Conservation (phyloP, 2,329 filamentous ascomycete genomes). For the Penicillium thymicola region DNA sequence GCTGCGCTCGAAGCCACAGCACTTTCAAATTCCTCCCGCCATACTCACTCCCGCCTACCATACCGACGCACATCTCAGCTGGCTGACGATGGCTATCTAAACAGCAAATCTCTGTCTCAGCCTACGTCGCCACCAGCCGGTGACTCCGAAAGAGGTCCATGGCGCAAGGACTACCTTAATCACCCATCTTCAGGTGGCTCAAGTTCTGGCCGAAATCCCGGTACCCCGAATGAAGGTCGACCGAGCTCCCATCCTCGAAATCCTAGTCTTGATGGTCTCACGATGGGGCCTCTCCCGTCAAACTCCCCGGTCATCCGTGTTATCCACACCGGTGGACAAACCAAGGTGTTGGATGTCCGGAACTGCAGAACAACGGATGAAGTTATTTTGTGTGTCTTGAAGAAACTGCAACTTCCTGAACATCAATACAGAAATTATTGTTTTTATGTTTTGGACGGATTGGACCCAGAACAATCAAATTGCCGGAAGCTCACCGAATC, state of each 20-base stretch:
- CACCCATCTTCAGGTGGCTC: constrained; percentile 54
- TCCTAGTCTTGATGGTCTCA: constrained; percentile 78
- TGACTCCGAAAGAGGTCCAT: constrained; percentile 41
- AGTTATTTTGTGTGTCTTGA: constrained; percentile 82
- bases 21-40: constrained; percentile 62
- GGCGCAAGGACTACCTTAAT: constrained; percentile 54
- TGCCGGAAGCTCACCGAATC: constrained; percentile 80
- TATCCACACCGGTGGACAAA: constrained; percentile 86
- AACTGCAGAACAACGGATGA: constrained; percentile 90
- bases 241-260: constrained; percentile 71
- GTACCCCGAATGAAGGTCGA: constrained; percentile 63
- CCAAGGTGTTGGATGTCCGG: constrained; percentile 89
- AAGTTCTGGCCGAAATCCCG: constrained; percentile 53
- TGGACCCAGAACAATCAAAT: constrained; percentile 76
- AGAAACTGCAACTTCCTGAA: constrained; percentile 83
- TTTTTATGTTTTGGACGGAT: constrained; percentile 87
- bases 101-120: constrained; percentile 59
- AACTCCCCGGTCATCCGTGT: constrained; percentile 89
- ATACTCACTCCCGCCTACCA: constrained; percentile 54
- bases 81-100: constrained; percentile 43
- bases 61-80: constrained; percentile 62
- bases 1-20: constrained; percentile 68
- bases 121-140: constrained; percentile 66
- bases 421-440: constrained; percentile 93
- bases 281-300: constrained; percentile 79